phyloP scores from a whole-genome alignment of 352 stramenopile genomes.

The Globisporangium abappressorium region DNA sequence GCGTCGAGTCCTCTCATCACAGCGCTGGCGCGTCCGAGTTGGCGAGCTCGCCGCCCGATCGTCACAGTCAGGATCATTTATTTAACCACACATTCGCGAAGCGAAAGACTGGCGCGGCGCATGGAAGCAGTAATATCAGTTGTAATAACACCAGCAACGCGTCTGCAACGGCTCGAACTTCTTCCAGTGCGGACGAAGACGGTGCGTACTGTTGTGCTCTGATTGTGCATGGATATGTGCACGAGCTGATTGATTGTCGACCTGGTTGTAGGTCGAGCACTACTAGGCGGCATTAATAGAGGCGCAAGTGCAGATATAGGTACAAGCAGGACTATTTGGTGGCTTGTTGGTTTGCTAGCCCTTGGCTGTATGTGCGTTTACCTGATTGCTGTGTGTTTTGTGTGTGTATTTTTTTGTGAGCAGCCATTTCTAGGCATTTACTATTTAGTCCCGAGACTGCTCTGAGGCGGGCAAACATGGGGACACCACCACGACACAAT shows the following conservation, averaged over 20 bases:
- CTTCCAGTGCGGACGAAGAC: background rate
- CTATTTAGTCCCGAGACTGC: conserved; percentile 40
- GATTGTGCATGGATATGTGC: background rate
- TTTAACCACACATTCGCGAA: conserved; percentile 19
- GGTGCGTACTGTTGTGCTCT: background rate
- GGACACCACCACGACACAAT: conserved; percentile 14
- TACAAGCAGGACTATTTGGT: background rate
- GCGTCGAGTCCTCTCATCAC: conserved; percentile 33
- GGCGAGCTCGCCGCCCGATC: conserved; percentile 2
- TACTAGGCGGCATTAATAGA: conserved; percentile 16
- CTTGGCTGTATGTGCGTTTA: background rate
- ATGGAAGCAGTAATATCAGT: background rate
- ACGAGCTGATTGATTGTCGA: background rate
- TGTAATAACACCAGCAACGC: background rate
- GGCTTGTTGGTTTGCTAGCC: background rate
- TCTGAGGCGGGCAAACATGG: background rate
- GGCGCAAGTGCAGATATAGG: conserved; percentile 14
- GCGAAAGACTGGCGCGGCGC: conserved; percentile 6
- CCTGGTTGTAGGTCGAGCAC: conserved; percentile 4
- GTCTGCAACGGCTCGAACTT: background rate
- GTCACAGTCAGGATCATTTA: conserved; percentile 15
- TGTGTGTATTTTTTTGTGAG: background rate
- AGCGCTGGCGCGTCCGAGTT: background rate
- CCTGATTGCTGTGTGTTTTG: background rate
- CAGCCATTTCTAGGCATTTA: conserved; percentile 43